Evolutionary conservation across 371 early-diverging fungal species (phyloP).

Genomic region (Mortierella sp.): DNA sequence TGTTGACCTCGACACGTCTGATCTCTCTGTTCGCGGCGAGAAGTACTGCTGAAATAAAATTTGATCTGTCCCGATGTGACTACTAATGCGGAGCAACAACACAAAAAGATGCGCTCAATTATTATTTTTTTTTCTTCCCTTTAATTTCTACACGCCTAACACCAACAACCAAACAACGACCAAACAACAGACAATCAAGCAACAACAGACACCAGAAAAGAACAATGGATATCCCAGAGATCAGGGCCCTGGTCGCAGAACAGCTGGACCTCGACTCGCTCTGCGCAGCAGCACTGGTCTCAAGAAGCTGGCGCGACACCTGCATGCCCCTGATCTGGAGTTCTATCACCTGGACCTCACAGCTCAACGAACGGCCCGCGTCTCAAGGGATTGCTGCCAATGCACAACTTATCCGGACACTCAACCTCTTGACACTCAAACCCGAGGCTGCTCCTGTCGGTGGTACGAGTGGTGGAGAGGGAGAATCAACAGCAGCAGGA

Average conservation of each 20-base stretch:
- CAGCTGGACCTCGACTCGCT: background rate
- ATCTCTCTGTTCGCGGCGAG: conserved; percentile 19
- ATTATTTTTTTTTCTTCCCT: background rate
- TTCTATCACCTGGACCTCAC: background rate
- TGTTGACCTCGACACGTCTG: conserved; percentile 13
- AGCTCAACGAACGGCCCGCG: background rate
- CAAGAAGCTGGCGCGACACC: background rate
- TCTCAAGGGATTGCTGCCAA: background rate
- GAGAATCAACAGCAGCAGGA: background rate
- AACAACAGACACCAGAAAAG: too few species aligned
- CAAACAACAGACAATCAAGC: background rate
- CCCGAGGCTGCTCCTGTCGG: background rate
- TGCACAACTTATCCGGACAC: background rate
- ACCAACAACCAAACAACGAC: background rate
- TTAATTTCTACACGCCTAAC: background rate
- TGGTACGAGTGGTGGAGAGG: background rate
- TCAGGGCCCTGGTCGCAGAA: background rate
- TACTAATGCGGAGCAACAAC: background rate
- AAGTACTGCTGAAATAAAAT: conserved; percentile 17
- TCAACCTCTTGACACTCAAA: background rate
- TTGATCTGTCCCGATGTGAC: background rate
- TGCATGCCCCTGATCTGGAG: conserved; percentile 10
- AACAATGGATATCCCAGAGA: conserved; percentile 11
- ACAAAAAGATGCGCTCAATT: background rate
- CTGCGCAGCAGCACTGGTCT: background rate